Conservation (phyloP, 2,329 filamentous ascomycete genomes). For the Albophoma yamanashiensis region DNA sequence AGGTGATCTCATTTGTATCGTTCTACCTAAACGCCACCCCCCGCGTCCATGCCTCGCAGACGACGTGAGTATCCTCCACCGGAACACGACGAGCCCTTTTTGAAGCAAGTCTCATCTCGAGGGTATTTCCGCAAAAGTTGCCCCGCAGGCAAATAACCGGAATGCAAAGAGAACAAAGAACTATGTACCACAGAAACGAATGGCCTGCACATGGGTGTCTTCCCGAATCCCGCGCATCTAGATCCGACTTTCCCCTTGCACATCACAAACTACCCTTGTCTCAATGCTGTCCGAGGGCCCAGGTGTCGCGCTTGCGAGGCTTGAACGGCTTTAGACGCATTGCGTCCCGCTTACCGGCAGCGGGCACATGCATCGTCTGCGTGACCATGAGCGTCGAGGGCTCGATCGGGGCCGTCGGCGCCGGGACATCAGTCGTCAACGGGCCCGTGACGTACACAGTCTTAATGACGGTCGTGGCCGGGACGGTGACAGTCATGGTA, state of each 20-base stretch:
- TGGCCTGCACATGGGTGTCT: neutral
- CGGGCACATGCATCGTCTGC: conserved; percentile 1
- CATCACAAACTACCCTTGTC: neutral
- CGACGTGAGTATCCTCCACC: neutral
- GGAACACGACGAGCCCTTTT: neutral
- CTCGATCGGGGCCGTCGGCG: neutral
- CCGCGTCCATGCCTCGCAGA: neutral
- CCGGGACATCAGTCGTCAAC: conserved; percentile 3
- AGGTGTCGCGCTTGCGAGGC: neutral
- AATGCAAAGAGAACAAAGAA: neutral
- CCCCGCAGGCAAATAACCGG: neutral
- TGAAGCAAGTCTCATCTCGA: neutral
- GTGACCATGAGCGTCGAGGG: conserved; percentile 3
- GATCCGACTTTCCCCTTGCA: neutral
- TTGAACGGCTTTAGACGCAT: neutral
- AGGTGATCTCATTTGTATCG: neutral
- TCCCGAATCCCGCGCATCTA: neutral
- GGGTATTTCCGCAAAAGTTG: neutral
- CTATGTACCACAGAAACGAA: neutral
- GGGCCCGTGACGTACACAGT: conserved; percentile 6
- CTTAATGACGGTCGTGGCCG: conserved; percentile 6
- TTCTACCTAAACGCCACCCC: neutral
- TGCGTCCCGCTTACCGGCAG: neutral
- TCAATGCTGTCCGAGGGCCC: neutral
- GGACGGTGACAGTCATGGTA: conserved; percentile 23